Conservation (phyloP, 1,284 basidiomycete genomes). For the Rhodotorula mucilaginosa region DNA sequence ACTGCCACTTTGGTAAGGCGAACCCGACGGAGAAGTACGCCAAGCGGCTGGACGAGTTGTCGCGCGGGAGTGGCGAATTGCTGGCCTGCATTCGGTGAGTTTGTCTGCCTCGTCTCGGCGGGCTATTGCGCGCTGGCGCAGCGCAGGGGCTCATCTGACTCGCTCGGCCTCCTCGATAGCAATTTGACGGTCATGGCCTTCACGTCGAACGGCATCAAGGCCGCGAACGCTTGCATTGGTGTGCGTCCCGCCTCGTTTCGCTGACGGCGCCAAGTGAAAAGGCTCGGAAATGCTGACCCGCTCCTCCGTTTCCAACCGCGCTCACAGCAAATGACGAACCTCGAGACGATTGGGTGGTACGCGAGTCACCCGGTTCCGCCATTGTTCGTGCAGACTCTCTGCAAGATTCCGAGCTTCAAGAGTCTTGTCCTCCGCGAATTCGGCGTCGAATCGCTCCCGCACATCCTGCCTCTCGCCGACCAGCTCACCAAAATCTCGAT, state of each 20-base stretch:
- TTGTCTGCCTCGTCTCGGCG: neutral
- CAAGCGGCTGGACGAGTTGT: neutral
- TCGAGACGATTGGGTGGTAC: neutral
- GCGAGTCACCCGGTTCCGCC: neutral
- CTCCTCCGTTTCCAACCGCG: neutral
- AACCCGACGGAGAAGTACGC: neutral
- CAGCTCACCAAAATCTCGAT: neutral
- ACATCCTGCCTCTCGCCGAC: constrained; percentile 7
- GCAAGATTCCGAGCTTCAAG: neutral
- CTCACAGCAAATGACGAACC: neutral
- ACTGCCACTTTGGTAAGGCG: neutral
- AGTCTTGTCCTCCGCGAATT: neutral
- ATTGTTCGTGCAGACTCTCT: neutral
- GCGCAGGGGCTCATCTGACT: too few species aligned
- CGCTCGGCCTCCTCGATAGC: neutral
- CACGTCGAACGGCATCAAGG: neutral
- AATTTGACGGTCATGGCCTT: neutral
- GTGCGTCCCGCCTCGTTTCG: neutral
- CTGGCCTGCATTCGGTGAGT: neutral
- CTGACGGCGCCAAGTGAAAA: too few species aligned
- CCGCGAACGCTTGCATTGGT: neutral
- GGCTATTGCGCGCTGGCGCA: too few species aligned
- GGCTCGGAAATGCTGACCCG: too few species aligned
- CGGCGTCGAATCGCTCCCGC: constrained; percentile 7
- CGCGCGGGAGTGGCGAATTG: neutral